Percentiles rank a stretch among this genome's conserved stretches.
These are phyloP conservation scores for Domatiomyces catenatus DNA, from an alignment of 2,329 filamentous ascomycete species.

Conservation along the genomic window DNA sequence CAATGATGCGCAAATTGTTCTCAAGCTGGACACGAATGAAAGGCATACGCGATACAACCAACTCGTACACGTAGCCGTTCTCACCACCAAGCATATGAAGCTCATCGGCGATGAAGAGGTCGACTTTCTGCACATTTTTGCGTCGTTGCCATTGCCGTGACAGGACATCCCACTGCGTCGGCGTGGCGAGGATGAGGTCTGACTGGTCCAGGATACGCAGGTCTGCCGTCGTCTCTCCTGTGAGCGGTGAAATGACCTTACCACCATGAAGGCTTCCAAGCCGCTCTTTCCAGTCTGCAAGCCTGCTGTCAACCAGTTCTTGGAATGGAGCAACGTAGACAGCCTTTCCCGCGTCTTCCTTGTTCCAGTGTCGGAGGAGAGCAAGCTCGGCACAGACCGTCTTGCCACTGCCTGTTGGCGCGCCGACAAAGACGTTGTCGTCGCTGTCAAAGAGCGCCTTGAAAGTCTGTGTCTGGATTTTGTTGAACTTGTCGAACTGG, in stretches of 20 bases:
- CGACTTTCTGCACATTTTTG: slow-evolving; percentile 83
- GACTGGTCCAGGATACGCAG: slow-evolving; percentile 74
- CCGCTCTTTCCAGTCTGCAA: slow-evolving; percentile 72
- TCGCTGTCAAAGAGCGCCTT: slow-evolving; percentile 82
- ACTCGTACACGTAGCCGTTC: slow-evolving; percentile 81
- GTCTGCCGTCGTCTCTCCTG: slow-evolving; percentile 81
- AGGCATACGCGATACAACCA: slow-evolving; percentile 94
- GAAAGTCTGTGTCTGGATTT: slow-evolving; percentile 93
- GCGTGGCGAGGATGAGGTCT: slow-evolving; percentile 83
- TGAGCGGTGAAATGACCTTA: slow-evolving; percentile 83
- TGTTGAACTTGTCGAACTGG: slow-evolving; percentile 80
- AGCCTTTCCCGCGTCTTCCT: slow-evolving; percentile 55
- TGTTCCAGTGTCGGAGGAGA: slow-evolving; percentile 72
- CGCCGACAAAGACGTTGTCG: slow-evolving; percentile 83
- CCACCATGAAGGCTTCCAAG: slow-evolving; percentile 59
- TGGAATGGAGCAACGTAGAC: slow-evolving; percentile 94
- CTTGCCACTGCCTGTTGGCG: slow-evolving; percentile 91
- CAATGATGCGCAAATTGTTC: slow-evolving; percentile 70
- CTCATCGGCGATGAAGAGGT: slow-evolving; percentile 88
- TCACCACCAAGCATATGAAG: slow-evolving; percentile 82
- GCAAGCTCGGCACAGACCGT: slow-evolving; percentile 94
- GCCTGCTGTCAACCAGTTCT: slow-evolving; percentile 69
- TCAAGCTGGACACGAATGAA: slow-evolving; percentile 84
- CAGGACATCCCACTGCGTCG: slow-evolving; percentile 86
- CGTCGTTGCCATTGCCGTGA: slow-evolving; percentile 92